phyloP scores from a whole-genome alignment of 768 basidiomycete species.

The Leucosporidium scottii region DNA sequence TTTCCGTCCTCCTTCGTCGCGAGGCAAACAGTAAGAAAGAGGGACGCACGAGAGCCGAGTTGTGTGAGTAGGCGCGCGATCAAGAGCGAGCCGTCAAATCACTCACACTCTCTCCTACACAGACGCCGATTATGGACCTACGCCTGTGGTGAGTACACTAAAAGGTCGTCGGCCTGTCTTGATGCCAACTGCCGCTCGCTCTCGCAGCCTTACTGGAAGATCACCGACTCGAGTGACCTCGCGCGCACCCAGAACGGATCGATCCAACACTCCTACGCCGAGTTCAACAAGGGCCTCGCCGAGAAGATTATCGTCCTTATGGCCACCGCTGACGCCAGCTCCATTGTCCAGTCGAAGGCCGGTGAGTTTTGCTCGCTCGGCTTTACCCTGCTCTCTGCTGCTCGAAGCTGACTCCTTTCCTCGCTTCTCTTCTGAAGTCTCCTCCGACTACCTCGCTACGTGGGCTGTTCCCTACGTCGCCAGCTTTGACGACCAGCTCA shows the following conservation, averaged over 20 bases:
- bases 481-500: constrained; percentile 6
- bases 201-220: background rate
- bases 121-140: constrained; percentile 16
- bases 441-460: background rate
- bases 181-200: background rate
- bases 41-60: no score
- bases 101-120: no score
- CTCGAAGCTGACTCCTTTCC: no score
- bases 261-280: constrained; percentile 3
- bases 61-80: no score
- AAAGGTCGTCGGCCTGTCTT: background rate
- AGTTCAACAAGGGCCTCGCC: background rate
- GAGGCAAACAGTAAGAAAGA: no score
- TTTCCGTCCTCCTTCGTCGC: constrained; percentile 1
- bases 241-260: background rate
- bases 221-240: background rate
- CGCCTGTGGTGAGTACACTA: background rate
- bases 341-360: no score
- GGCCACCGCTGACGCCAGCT: background rate
- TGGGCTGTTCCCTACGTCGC: constrained; percentile 9
- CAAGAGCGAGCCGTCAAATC: no score
- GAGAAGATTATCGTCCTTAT: background rate
- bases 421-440: no score
- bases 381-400: no score
- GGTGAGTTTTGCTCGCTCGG: no score